A percentile compares a stretch with the other conserved stretches of the same genome.
These are phyloP conservation scores for Colletotrichum sp. DNA, from an alignment of 2,329 filamentous ascomycete species.

Conservation along the genomic window DNA sequence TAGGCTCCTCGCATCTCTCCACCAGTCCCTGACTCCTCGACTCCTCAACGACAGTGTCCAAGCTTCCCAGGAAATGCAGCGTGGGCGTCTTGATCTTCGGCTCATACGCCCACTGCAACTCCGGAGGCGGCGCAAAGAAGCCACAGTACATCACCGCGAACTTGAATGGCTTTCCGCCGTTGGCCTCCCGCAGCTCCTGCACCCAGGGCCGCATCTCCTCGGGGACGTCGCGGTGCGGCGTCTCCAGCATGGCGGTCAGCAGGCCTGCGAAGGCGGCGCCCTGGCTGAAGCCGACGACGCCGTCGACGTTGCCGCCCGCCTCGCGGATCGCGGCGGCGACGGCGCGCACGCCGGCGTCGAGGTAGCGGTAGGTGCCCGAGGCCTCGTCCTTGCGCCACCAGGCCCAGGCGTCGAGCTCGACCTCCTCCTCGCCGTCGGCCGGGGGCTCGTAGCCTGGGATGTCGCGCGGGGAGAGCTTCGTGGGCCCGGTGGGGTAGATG, in stretches of 20 bases:
- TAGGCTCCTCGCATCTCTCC: conserved; percentile 62
- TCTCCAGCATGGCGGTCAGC: conserved; percentile 75
- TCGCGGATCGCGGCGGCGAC: conserved; percentile 67
- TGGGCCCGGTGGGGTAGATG: conserved; percentile 73
- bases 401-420: conserved; percentile 72
- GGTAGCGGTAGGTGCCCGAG: conserved; percentile 65
- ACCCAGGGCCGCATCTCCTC: conserved; percentile 44
- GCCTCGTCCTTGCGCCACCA: conserved; percentile 82
- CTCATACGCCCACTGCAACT: conserved; percentile 71
- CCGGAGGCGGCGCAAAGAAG: conserved; percentile 68
- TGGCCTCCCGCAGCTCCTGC: conserved; percentile 51
- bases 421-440: conserved; percentile 34
- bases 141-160: conserved; percentile 82
- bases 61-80: conserved; percentile 80
- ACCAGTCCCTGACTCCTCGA: conserved; percentile 69
- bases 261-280: conserved; percentile 76
- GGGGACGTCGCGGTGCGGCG: conserved; percentile 31
- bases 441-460: conserved; percentile 69
- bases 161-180: conserved; percentile 55
- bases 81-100: conserved; percentile 78
- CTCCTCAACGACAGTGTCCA: conserved; percentile 91
- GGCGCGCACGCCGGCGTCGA: conserved; percentile 70
- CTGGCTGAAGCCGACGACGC: conserved; percentile 83
- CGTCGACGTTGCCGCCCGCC: conserved; percentile 75
- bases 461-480: conserved; percentile 65